Evolutionary conservation across 805 yeast species (phyloP), one percentile per base, ranked within the genome.

Genomic region (Candida coquimbonensis): DNA sequence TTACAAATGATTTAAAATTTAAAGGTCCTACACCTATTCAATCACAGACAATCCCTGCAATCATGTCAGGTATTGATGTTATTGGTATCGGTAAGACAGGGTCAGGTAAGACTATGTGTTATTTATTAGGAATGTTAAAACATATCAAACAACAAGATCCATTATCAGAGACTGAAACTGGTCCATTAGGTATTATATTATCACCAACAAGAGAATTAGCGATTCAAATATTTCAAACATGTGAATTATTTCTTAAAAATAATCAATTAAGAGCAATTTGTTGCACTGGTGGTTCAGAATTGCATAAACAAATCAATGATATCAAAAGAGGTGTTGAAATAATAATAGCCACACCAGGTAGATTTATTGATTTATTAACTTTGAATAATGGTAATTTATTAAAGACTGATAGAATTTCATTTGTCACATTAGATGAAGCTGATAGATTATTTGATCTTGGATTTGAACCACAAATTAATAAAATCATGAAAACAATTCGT

Each of bases 371-470:
- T 64, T 66, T 93, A 37, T 65, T 93, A 29, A 80, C 95, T 2
- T 83, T 95, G 4, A 91, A 91, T 60, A 67, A 77, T 35, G 97
- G 97, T 0, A 72, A 87, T 42, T 77, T 89, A 1, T 33, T 72
- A 21, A 81, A 80, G 49, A 68, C 93, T 7, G 66, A 70, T 27
- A 67, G 90, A 38, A 80, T 85, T 7, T 81, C 96, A 0, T 88
- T 82, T 62, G 72, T 88, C n/a, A 95, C 90, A 0, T 67, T 93
- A 48, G 99, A 93, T 61, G 99, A 93, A 60, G 97, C 98, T 1
- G 99, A 93, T 64, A 68, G 99, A 51, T 81, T 93, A 85, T 91
- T 91, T 67, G 99, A 93, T 62, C 70, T 93, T 75, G 99, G 99
- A 1, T 93, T 93, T 65, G 98, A 88, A 55, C 98, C 99, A 0